Percentiles rank a stretch among this genome's conserved stretches.
Conservation (phyloP, 805 yeast genomes). For the Metschnikowia cubensis region DNA sequence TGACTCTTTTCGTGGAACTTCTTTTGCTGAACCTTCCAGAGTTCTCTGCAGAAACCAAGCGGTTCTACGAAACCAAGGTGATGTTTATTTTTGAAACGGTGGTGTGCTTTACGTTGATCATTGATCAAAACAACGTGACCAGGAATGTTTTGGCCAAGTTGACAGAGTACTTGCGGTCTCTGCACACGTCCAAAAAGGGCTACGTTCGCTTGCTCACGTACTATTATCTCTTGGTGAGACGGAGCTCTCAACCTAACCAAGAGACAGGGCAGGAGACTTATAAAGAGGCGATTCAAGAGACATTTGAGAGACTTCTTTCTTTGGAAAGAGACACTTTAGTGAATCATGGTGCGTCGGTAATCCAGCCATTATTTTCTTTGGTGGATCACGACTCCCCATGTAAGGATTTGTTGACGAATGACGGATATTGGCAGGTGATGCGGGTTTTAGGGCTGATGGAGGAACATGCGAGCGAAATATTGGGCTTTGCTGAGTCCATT, state of each 20-base stretch:
- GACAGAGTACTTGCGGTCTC: constrained; percentile 10
- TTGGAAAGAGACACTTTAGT: constrained; percentile 42
- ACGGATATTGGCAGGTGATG: constrained; percentile 52
- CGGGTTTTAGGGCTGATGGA: constrained; percentile 46
- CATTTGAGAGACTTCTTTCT: constrained; percentile 3
- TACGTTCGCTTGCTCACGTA: constrained; percentile 48
- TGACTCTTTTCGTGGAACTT: constrained; percentile 34
- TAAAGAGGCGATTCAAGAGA: constrained; percentile 11
- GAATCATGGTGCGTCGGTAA: constrained; percentile 43
- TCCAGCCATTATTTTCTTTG: constrained; percentile 49
- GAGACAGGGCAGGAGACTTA: constrained; percentile 10
- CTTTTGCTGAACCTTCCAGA: constrained; percentile 28
- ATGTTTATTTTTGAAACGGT: constrained; percentile 46
- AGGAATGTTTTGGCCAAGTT: constrained; percentile 16
- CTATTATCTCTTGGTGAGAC: constrained; percentile 45
- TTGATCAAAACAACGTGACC: constrained; percentile 23
- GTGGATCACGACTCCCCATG: constrained; percentile 40
- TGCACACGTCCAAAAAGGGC: constrained; percentile 27
- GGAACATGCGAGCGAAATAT: constrained; percentile 41
- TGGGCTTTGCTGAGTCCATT: constrained; percentile 44
- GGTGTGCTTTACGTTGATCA: constrained; percentile 33
- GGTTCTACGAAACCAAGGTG: constrained; percentile 44
- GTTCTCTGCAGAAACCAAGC: constrained; percentile 24
- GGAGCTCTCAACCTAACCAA: constrained; percentile 15
- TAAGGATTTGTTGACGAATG: constrained; percentile 30